Evolutionary conservation across 805 yeast species (phyloP), one percentile per base, ranked within the genome.

Genomic region (Saccharomyces mikatae): DNA sequence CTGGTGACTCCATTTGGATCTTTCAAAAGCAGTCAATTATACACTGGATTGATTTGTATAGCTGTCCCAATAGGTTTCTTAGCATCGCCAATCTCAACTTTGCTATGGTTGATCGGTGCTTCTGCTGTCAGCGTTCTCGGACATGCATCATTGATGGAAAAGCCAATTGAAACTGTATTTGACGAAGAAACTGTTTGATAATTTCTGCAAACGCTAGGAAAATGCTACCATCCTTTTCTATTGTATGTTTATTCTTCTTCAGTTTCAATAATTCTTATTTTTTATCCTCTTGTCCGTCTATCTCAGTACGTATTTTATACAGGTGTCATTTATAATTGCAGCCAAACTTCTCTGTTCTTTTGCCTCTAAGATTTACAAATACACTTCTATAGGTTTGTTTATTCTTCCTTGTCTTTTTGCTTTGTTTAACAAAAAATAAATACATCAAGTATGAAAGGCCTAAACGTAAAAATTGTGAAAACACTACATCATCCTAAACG

Each of bases 151-250:
- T 76, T 92, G 58, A 78, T 94, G 81, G 98, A 94, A 68, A 94
- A 92, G 74, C 99, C 99, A 22, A 84, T 91, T 57, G 98, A 94
- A 74, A 84, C 92, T 41, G 91, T 92, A 21, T 94, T 92, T 67
- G 94, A 90, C 67, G 97, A 89, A 68, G 89, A 86, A 55, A 58
- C 71, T 22, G 72, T 68, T 17, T 68, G 48, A 46, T n/a, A 22
- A 46, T 9, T 28, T 21, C 28, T 21, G 21, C 29, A n/a, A 46
- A 6, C 26, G 32, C 22, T 32, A 11, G 21, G 6, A 49, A 36
- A 17, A 17, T 22, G 17, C 26, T 24, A 17, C 10, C 44, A n/a
- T 36, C 22, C 22, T 17, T 36, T 36, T 32, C 9, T 36, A 17
- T 36, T 36, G 44, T 36, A 17, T n/a, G 17, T 21, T 36, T 36